These are phyloP conservation scores for Bipolaris cookei DNA, from an alignment of 2,329 filamentous ascomycete species.

Conservation along the genomic window DNA sequence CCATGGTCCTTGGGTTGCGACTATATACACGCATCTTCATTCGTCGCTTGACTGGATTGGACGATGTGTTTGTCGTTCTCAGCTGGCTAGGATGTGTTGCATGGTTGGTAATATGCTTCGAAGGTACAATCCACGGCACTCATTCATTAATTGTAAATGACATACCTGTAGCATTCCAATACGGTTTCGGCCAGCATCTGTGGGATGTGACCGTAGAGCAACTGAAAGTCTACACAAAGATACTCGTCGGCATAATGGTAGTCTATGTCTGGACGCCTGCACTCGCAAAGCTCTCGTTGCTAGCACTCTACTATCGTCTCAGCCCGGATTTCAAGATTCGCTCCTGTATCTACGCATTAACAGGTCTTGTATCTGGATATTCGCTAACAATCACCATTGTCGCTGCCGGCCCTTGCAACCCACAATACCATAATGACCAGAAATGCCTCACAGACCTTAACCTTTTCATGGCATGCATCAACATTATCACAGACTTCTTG, in stretches of 20 bases:
- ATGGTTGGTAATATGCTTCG: conserved; percentile 21
- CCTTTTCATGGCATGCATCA: conserved; percentile 33
- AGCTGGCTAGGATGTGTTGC: conserved; percentile 27
- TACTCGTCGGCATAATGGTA: conserved; percentile 24
- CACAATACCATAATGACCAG: conserved; percentile 15
- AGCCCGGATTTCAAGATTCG: conserved; percentile 18
- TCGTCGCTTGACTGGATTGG: conserved; percentile 15
- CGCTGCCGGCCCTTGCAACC: conserved; percentile 27
- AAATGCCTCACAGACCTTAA: conserved; percentile 27
- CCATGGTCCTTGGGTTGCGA: conserved; percentile 18
- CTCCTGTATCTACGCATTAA: conserved; percentile 20
- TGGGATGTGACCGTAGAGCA: conserved; percentile 25
- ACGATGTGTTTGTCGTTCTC: conserved; percentile 21
- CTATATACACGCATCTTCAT: conserved; percentile 27
- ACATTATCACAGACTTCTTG: conserved; percentile 46
- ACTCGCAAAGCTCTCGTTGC: conserved; percentile 29
- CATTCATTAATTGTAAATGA: conserved; percentile 6
- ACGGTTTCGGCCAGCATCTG: conserved; percentile 28
- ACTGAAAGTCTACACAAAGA: conserved; percentile 15
- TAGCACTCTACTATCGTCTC: conserved; percentile 29
- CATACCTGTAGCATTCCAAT: conserved; percentile 18
- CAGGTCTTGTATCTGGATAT: conserved; percentile 24
- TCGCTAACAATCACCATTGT: conserved; percentile 26
- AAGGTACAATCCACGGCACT: conserved; percentile 6
- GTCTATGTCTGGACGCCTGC: conserved; percentile 32